A percentile compares a stretch with the other conserved stretches of the same genome.
These are phyloP conservation scores for Lactarius hatsudake DNA, from an alignment of 768 basidiomycete species.

Conservation along the genomic window DNA sequence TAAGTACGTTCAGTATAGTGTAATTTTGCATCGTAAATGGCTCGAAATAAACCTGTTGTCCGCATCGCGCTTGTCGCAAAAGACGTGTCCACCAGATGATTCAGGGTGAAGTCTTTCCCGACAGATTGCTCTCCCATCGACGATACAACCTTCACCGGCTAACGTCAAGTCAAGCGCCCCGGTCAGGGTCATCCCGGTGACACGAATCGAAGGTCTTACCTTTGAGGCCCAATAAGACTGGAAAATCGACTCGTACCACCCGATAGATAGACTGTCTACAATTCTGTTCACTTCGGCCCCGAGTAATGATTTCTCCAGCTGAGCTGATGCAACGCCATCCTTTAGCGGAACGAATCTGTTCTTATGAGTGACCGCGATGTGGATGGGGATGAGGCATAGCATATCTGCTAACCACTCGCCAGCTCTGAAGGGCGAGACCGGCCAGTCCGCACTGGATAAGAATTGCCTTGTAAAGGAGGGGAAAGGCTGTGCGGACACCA, in stretches of 20 bases:
- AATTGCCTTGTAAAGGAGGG: slow-evolving; percentile 28
- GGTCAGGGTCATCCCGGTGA: not conserved
- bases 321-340: slow-evolving; percentile 50
- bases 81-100: not conserved
- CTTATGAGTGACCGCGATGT: slow-evolving; percentile 38
- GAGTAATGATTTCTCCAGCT: slow-evolving; percentile 49
- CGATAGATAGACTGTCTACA: slow-evolving; percentile 42
- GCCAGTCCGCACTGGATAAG: slow-evolving; percentile 15
- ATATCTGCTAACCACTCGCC: not conserved
- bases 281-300: slow-evolving; percentile 56
- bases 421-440: slow-evolving; percentile 29
- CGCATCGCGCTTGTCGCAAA: slow-evolving; percentile 31
- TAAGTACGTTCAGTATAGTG: slow-evolving; percentile 5
- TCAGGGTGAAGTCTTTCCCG: not conserved
- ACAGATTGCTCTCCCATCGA: not conserved
- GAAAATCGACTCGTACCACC: slow-evolving; percentile 63
- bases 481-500: slow-evolving; percentile 35
- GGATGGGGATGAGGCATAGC: not conserved
- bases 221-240: slow-evolving; percentile 54
- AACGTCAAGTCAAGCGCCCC: not conserved
- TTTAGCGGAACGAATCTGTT: slow-evolving; percentile 62
- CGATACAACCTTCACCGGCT: slow-evolving; percentile 57
- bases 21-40: not conserved
- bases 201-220: slow-evolving; percentile 31
- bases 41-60: slow-evolving; percentile 42